phyloP scores from a whole-genome alignment of 371 early-diverging fungal species.

The Funneliformis caledonium region DNA sequence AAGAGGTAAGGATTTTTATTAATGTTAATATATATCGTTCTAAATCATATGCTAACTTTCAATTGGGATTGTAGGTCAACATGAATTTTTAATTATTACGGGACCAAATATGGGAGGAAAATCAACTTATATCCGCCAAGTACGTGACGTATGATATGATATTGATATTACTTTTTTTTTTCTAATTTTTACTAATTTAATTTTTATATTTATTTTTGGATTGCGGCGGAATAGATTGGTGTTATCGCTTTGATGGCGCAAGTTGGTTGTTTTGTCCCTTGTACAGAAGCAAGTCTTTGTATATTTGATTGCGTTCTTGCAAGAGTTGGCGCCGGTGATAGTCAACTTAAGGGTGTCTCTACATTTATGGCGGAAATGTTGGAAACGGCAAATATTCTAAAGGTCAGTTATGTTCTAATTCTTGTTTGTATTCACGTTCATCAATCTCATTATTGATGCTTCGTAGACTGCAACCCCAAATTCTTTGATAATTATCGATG shows the following conservation, averaged over 20 bases:
- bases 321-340: conserved; percentile 97
- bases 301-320: conserved; percentile 94
- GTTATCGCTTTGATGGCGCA: conserved; percentile 97
- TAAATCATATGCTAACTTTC: background rate
- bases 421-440: background rate
- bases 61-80: conserved; percentile 49
- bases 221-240: conserved; percentile 62
- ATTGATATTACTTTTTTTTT: background rate
- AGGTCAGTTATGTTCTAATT: conserved; percentile 52
- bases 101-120: conserved; percentile 99
- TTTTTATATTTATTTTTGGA: conserved; percentile 10
- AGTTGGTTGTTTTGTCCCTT: conserved; percentile 98
- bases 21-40: background rate
- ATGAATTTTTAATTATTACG: conserved; percentile 80
- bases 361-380: conserved; percentile 99
- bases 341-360: conserved; percentile 90
- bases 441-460: background rate
- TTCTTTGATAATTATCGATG: conserved; percentile 98
- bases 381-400: conserved; percentile 94
- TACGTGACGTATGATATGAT: conserved; percentile 46
- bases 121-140: conserved; percentile 95
- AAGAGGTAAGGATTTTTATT: conserved; percentile 53
- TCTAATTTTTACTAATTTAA: background rate
- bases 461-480: conserved; percentile 74
- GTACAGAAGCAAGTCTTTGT: conserved; percentile 76